Base-by-base conservation (phyloP, 2,329 filamentous ascomycete species). In the Emydomyces testavorans region DNA sequence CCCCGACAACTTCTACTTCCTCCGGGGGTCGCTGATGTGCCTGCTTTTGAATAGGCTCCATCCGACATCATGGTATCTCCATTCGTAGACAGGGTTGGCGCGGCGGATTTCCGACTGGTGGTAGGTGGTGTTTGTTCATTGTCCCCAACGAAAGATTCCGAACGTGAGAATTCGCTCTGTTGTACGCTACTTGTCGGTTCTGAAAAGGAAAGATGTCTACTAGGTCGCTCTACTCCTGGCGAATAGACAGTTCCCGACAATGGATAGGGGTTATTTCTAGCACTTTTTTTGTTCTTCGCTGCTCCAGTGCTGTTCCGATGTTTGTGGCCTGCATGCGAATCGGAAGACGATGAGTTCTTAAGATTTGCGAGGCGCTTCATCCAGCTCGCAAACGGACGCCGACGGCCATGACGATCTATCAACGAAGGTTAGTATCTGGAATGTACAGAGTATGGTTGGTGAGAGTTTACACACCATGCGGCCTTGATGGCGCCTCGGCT, bases 361-460 rank as follows among this genome's bases (percentile, higher is more conserved):
- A 94, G 82, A 64, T 83, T 90, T 52, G 88, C 82, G 49, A 96
- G 78, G 61, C 89, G 89, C 74, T 89, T 94, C 73, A 98, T 87
- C 84, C 90, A 93, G 56, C 82, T 85, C 39, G 89, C 79, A 63
- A 96, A 96, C 20, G 89, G 90, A 54, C 85, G 80, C 58, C 88
- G 82, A 55, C 87, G 83, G 58, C 77, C 77, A 60, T 80, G 74
- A 56, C 80, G 78, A 65, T 88, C 83, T 88, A 67, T 10, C 8
- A 24, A 6, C 4, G 7, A 21, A 24, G 2, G 49, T 56, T 50
- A 51, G 40, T 10, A 35, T 42, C 28, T 16, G 15, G 16, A 37
- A 46, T 50, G 47, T 18, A 5, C 10, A 51, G 43, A 35, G 36
- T 42, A 38, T 28, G 29, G 37, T 52, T 23, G 29, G 37, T 32